A percentile compares a stretch with the other conserved stretches of the same genome.
Evolutionary conservation across 2,329 filamentous ascomycete genomes (phyloP).

Genomic region (Penicillium sp.): DNA sequence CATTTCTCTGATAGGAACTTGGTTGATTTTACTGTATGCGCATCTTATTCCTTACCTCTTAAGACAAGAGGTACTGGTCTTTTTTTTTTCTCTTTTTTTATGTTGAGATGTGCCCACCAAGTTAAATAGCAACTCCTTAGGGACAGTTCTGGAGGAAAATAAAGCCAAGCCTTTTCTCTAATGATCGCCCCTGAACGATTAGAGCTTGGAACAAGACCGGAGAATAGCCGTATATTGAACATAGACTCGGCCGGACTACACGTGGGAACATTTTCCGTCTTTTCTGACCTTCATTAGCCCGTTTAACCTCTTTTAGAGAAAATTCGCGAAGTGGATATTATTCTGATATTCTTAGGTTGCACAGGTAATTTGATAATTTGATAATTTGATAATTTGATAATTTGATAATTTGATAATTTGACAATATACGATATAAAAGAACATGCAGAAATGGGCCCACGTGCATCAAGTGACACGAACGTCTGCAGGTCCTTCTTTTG

Average conservation of each 20-base stretch:
- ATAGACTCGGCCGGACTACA: background rate
- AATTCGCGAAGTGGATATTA: background rate
- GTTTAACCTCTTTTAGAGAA: background rate
- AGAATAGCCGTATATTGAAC: background rate
- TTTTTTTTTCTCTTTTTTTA: background rate
- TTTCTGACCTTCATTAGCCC: background rate
- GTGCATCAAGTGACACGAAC: slow-evolving; percentile 7
- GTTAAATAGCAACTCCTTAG: background rate
- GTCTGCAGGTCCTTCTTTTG: slow-evolving; percentile 2
- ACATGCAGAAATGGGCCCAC: slow-evolving; percentile 8
- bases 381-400: too few species aligned
- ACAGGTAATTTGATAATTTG: background rate
- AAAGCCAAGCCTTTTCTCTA: background rate
- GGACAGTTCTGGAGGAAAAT: background rate
- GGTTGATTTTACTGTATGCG: background rate
- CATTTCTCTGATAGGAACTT: slow-evolving; percentile 6
- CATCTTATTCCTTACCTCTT: too few species aligned
- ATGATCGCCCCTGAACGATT: slow-evolving; percentile 1
- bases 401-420: background rate
- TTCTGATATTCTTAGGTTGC: background rate
- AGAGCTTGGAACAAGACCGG: slow-evolving; percentile 1
- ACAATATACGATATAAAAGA: background rate
- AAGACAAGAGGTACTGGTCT: too few species aligned
- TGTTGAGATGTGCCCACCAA: background rate
- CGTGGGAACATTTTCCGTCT: background rate